Base-by-base conservation (phyloP, 805 yeast genomes). In the Priceomyces castillae region DNA sequence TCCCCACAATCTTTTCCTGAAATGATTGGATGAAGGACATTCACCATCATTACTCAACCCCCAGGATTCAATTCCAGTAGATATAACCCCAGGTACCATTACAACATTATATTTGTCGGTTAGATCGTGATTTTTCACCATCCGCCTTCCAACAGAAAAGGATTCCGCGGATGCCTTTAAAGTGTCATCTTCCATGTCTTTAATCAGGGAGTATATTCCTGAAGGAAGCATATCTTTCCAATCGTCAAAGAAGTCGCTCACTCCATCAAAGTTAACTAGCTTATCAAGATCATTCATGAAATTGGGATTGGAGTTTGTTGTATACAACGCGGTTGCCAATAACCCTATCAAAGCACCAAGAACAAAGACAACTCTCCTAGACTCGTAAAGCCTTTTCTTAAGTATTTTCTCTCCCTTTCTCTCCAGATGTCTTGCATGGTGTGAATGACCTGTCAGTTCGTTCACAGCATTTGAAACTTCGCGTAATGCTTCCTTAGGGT, bases 31-130 rank as follows among this genome's bases (percentile, higher is more conserved):
- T 30, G 89, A 77, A 3, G 95, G 94, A 61, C 99, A 94, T 5
- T 82, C 94, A 7, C 72, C 73, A 2, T 71, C 78, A 4, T 84
- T 76, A 9, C 90, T 90, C 2, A 87, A 70, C 0, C 95, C 84
- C 99, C 99, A 94, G 39, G 90, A 82, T 63, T 94, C 99, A 30
- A 94, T 73, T 3, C 97, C 97, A 0, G 98, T 90, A 23, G 96
- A 86, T 42, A 88, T 87, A 11, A 92, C 97, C 3, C 99, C 99
- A 0, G 99, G 99, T 15, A 94, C 88, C 82, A 94, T 77, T 3
- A 94, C 78, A 11, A 94, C 96, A 5, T 96, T 95, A 62, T 80
- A 76, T 49, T 85, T 79, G 0, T 82, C 74, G 0, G 70, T 59
- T 22, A 80, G 65, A 30, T 81, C 77, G 23, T 76, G 71, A 18